Conservation (phyloP, 805 yeast species). For the Sugiyamaella americana region DNA sequence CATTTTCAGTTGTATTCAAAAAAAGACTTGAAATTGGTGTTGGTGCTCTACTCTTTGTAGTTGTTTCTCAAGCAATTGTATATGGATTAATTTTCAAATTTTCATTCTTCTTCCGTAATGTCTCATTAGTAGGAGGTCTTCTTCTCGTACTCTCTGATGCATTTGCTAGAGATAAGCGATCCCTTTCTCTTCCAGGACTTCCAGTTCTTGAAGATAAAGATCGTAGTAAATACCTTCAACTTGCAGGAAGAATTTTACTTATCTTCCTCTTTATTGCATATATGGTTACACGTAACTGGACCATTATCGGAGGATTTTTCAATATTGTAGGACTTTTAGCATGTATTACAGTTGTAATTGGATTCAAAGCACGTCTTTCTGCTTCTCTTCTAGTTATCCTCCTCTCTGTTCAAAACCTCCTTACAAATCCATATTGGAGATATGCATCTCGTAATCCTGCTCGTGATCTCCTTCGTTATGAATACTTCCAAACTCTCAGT, state of each 20-base stretch:
- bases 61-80: conserved; percentile 74
- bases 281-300: conserved; percentile 64
- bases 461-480: conserved; percentile 86
- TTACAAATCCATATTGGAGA: conserved; percentile 86
- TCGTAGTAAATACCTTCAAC: conserved; percentile 68
- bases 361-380: conserved; percentile 86
- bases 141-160: conserved; percentile 82
- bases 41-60: conserved; percentile 59
- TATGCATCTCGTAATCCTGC: conserved; percentile 62
- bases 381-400: conserved; percentile 63
- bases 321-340: conserved; percentile 64
- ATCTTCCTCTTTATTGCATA: conserved; percentile 82
- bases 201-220: conserved; percentile 67
- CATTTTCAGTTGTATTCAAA: conserved; percentile 64
- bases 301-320: conserved; percentile 54
- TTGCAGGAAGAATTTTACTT: conserved; percentile 83
- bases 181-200: conserved; percentile 63
- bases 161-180: conserved; percentile 67
- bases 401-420: conserved; percentile 67
- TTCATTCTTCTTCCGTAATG: conserved; percentile 75
- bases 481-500: conserved; percentile 88
- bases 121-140: conserved; percentile 89
- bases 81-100: conserved; percentile 83
- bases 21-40: conserved; percentile 67
- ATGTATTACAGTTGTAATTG: conserved; percentile 76